Percentiles rank a stretch among this genome's conserved stretches.
phyloP scores from a whole-genome alignment of 148 eudicot genomes.

The Selenicereus undatus region DNA sequence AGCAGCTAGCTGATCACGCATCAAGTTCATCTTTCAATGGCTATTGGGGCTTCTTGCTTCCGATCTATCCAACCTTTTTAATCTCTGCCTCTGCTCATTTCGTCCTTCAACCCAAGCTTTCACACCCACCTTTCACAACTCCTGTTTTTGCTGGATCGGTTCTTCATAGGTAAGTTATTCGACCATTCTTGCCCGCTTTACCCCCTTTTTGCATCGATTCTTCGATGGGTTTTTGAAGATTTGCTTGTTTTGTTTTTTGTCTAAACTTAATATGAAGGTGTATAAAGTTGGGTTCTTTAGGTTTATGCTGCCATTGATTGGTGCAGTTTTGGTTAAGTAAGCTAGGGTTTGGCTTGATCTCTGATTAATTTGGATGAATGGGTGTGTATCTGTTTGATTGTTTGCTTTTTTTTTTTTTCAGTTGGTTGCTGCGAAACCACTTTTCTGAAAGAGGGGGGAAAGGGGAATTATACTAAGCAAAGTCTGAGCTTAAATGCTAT shows the following conservation, averaged over 20 bases:
- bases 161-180: constrained; percentile 12
- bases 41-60: constrained; percentile 20
- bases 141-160: constrained; percentile 4
- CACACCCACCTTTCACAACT: neutral
- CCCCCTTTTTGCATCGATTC: neutral
- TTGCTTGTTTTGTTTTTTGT: neutral
- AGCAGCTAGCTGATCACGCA: constrained; percentile 5
- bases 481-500: too few species aligned
- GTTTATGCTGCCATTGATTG: neutral
- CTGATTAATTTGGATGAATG: neutral
- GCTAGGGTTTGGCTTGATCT: neutral
- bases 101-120: neutral
- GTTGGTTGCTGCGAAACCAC: too few species aligned
- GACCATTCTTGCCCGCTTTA: neutral
- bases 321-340: neutral
- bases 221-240: neutral
- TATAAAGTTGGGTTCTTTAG: neutral
- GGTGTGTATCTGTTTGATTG: neutral
- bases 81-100: neutral
- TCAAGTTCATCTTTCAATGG: constrained; percentile 2
- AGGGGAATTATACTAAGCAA: too few species aligned
- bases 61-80: neutral
- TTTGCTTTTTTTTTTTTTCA: neutral
- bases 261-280: neutral
- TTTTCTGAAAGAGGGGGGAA: too few species aligned